Percentiles rank a stretch among this genome's conserved stretches.
phyloP scores from a whole-genome alignment of 352 stramenopile genomes.

The Pythium aristosporum region DNA sequence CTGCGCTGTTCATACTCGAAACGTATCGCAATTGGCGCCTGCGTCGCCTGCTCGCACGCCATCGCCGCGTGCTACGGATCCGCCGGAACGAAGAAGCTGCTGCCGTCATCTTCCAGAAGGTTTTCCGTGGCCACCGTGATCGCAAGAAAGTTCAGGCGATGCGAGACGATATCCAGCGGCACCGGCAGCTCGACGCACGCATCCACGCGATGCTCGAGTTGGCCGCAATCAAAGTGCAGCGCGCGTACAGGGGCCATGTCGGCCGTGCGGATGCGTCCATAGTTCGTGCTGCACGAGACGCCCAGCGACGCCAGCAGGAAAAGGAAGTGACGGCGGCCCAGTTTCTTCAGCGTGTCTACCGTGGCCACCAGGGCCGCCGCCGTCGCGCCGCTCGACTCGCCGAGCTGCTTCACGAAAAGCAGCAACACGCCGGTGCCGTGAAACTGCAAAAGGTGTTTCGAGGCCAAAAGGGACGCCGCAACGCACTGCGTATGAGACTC shows the following conservation, averaged over 20 bases:
- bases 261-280: slow-evolving; percentile 52
- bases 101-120: slow-evolving; percentile 71
- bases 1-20: slow-evolving; percentile 40
- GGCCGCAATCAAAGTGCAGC: slow-evolving; percentile 68
- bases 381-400: slow-evolving; percentile 42
- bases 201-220: slow-evolving; percentile 59
- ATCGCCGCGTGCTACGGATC: slow-evolving; percentile 53
- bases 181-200: slow-evolving; percentile 52
- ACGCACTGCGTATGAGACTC: slow-evolving; percentile 36
- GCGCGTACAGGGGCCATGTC: slow-evolving; percentile 60
- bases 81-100: slow-evolving; percentile 55
- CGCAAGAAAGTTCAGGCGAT: slow-evolving; percentile 43
- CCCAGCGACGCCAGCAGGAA: slow-evolving; percentile 41
- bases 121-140: slow-evolving; percentile 65
- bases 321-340: slow-evolving; percentile 40
- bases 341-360: slow-evolving; percentile 79
- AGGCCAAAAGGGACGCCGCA: slow-evolving; percentile 46
- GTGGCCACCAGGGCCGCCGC: slow-evolving; percentile 58
- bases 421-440: slow-evolving; percentile 46
- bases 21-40: slow-evolving; percentile 57
- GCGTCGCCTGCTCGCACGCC: slow-evolving; percentile 45
- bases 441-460: slow-evolving; percentile 75
- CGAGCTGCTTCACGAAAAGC: slow-evolving; percentile 48
- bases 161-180: slow-evolving; percentile 40
- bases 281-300: slow-evolving; percentile 46